Base-by-base conservation (phyloP, 345 rosid genomes). In the Acer yangbiense region DNA sequence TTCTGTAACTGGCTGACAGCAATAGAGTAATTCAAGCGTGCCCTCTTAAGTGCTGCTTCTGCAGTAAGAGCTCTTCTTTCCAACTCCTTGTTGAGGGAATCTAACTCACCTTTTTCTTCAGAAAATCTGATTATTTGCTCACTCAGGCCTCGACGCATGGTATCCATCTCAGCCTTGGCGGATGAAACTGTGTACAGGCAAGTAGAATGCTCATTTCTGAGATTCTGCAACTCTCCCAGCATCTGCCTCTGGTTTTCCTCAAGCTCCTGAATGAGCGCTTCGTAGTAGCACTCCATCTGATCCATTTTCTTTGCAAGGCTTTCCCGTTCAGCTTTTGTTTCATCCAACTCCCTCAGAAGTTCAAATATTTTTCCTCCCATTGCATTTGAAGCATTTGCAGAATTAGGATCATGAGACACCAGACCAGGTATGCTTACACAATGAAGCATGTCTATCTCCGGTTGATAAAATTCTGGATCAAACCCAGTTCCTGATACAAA, bases 201-300 rank as follows among this genome's bases (percentile, higher is more conserved):
- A 44, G 88, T 82, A 61, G 99, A 88, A 81, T 96, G 97, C 76
- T 94, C 99, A 83, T 85, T 89, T 86, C 94, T 94, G 76, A 94
- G 87, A 87, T 78, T 94, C 89, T 96, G 97, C 83, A 96, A 83
- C 89, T 96, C 99, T 71, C 82, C 91, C 76, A 94, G 80, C 87
- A 96, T 86, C 88, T 88, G 99, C 84, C 98, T 87, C 83, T 96
- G 99, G 80, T 90, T 92, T 84, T 93, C 99, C 92, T 94, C 99
- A 50, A 96, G 98, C 89, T 96, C 99, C 85, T 92, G 97, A 68
- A 96, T 87, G 55, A 96, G 89, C 54, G 95, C 92, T 86, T 96
- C 98, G 68, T 96, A 96, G 81, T 96, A 94, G 79, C 98, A 91
- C 82, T 96, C 99, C 99, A 96, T 96, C 92, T 96, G 93, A 78